phyloP scores from a whole-genome alignment of 129 eudicot genomes.

The Pseudognaphalium luteoalbum region DNA sequence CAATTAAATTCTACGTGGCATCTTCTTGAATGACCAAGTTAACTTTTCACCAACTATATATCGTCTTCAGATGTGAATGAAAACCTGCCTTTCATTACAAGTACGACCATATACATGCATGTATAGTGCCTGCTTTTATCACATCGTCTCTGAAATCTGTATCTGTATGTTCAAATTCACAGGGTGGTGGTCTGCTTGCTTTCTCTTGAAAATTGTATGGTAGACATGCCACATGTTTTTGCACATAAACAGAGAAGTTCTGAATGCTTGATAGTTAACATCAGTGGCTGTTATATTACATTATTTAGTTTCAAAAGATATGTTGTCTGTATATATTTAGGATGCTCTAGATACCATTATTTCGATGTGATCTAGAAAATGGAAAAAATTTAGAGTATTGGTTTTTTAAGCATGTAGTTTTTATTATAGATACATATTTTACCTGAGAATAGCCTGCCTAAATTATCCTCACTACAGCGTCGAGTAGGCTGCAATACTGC shows the following conservation, averaged over 20 bases:
- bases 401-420: background rate
- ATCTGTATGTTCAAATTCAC: background rate
- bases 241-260: background rate
- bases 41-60: background rate
- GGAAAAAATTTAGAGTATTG: background rate
- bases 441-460: background rate
- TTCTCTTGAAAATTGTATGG: background rate
- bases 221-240: background rate
- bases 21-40: background rate
- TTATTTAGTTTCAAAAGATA: background rate
- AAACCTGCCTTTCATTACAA: background rate
- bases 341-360: background rate
- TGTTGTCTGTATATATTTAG: background rate
- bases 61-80: background rate
- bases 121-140: background rate
- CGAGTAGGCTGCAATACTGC: background rate
- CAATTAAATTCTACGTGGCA: too few relatives aligned
- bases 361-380: background rate
- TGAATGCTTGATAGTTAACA: background rate
- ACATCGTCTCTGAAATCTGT: background rate
- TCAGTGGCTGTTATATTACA: background rate
- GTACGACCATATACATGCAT: background rate
- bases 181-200: background rate
- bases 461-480: background rate
- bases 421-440: background rate